Evolutionary conservation across 495 filamentous ascomycete genomes (phyloP), one percentile per base, ranked within the genome.

Genomic region (Terfezia boudieri): DNA sequence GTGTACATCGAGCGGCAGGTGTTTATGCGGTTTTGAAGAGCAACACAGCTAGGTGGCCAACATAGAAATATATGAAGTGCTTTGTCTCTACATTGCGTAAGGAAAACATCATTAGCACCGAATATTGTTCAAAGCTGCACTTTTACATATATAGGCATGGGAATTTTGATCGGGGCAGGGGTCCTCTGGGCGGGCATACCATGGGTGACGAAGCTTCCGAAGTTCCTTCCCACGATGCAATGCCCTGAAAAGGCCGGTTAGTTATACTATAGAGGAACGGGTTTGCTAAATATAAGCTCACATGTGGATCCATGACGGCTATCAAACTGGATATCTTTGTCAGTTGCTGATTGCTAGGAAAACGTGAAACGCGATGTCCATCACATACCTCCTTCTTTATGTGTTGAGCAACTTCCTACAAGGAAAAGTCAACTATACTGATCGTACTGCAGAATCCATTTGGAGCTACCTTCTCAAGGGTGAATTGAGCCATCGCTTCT

Each of bases 51-150:
- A 85, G 94, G 74, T 95, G 90, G 51, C 90, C 90, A 57, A 96
- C 84, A 71, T 96, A 96, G 76, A 99, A 99, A 74, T 99, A 99
- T 67, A 96, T 95, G 73, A 99, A 99, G 70, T 99, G 90, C 71
- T 94, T 94, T 43, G 90, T 95, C 67, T 99, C 88, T 95, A 71
- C 2, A 32, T 32, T 32, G 26, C 26, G 4, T 32, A 32, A 32
- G 26, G 7, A 32, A 22, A 11, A 26, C 50, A 4, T 7, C 7
- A 32, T 32, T 46, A 46, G 17, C 41, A 46, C 0, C 3, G 41
- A 20, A 46, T 14, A 20, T 46, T 14, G 41, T 6, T 46, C 14
- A 56, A 14, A 55, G 37, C 32, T n/a, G 14, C 4, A 16, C 53
- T 59, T 22, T 20, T 20, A 20, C 20, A 20, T 20, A 20, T 20